Percentiles rank a stretch among this genome's conserved stretches.
Conservation (phyloP, 2,329 filamentous ascomycete genomes). For the Domatiomyces globalis region DNA sequence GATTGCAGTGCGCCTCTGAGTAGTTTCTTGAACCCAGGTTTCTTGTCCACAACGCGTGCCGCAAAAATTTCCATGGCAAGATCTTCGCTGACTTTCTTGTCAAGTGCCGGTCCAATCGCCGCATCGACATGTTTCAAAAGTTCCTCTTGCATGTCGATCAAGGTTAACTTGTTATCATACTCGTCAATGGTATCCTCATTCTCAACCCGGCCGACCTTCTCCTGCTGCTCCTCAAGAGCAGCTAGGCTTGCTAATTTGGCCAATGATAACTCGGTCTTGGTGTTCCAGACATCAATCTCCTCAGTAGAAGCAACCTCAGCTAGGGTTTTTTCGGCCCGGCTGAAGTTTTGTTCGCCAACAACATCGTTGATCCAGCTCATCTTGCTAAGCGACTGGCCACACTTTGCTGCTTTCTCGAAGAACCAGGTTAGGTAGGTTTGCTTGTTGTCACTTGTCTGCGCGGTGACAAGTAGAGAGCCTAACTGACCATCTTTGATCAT, state of each 20-base stretch:
- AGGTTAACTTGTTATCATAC: constrained; percentile 16
- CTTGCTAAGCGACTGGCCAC: constrained; percentile 42
- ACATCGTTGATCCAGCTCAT: constrained; percentile 94
- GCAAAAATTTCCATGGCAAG: constrained; percentile 57
- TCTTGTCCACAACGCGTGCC: constrained; percentile 40
- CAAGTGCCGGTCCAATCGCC: constrained; percentile 57
- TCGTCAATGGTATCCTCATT: constrained; percentile 27
- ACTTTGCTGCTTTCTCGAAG: constrained; percentile 54
- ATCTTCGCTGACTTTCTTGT: constrained; percentile 59
- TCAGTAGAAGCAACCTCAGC: constrained; percentile 53
- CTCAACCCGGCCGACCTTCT: constrained; percentile 11
- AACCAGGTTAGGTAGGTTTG: constrained; percentile 62
- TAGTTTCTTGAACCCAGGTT: constrained; percentile 52
- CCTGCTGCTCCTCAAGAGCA: constrained; percentile 35
- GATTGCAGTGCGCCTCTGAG: constrained; percentile 57
- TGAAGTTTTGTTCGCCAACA: constrained; percentile 58
- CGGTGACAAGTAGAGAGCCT: constrained; percentile 53
- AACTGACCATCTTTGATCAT: constrained; percentile 55
- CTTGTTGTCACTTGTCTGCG: constrained; percentile 36
- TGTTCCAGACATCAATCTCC: constrained; percentile 76
- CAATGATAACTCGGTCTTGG: constrained; percentile 81
- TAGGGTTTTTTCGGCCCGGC: constrained; percentile 57
- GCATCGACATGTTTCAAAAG: constrained; percentile 58
- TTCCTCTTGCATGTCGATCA: constrained; percentile 66
- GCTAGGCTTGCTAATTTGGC: constrained; percentile 70